phyloP scores from a whole-genome alignment of 768 basidiomycete genomes.

The Scleroderma citrinum region DNA sequence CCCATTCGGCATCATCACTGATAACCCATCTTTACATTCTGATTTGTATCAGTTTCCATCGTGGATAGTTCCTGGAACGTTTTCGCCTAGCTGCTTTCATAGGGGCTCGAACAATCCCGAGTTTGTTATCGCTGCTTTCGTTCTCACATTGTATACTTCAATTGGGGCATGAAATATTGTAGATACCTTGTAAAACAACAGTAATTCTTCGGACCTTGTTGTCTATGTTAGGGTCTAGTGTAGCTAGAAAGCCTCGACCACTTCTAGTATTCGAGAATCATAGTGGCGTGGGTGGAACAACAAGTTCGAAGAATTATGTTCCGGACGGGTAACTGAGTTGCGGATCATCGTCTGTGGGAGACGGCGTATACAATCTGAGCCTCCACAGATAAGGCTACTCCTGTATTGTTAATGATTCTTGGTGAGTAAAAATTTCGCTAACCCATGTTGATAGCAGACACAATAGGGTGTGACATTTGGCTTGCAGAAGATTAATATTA shows the following conservation, averaged over 20 bases:
- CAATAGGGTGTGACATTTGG: conserved; percentile 55
- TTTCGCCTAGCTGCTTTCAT: conserved; percentile 11
- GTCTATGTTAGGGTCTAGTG: conserved; percentile 31
- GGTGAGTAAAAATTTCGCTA: conserved; percentile 47
- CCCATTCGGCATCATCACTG: conserved; percentile 11
- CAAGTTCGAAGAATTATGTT: conserved; percentile 84
- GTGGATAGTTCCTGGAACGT: conserved; percentile 27
- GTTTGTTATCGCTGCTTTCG: conserved; percentile 12
- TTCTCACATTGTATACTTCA: conserved; percentile 15
- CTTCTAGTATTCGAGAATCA: conserved; percentile 62
- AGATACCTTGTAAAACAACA: conserved; percentile 25
- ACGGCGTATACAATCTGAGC: conserved; percentile 81
- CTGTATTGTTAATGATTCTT: conserved; percentile 69
- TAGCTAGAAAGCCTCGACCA: conserved; percentile 55
- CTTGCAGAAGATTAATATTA: conserved; percentile 79
- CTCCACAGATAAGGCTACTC: conserved; percentile 78
- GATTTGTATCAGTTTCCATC: conserved; percentile 11
- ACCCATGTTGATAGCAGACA: conserved; percentile 50
- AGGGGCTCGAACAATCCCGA: conserved; percentile 9
- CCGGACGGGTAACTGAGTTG: conserved; percentile 77
- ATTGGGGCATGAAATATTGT: conserved; percentile 23
- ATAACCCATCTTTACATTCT: conserved; percentile 12
- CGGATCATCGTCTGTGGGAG: conserved; percentile 82
- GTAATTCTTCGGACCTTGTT: conserved; percentile 20
- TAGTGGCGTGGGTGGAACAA: conserved; percentile 54